These are phyloP conservation scores for Dichomitus squalens DNA, from an alignment of 1,284 basidiomycete species.

Conservation along the genomic window DNA sequence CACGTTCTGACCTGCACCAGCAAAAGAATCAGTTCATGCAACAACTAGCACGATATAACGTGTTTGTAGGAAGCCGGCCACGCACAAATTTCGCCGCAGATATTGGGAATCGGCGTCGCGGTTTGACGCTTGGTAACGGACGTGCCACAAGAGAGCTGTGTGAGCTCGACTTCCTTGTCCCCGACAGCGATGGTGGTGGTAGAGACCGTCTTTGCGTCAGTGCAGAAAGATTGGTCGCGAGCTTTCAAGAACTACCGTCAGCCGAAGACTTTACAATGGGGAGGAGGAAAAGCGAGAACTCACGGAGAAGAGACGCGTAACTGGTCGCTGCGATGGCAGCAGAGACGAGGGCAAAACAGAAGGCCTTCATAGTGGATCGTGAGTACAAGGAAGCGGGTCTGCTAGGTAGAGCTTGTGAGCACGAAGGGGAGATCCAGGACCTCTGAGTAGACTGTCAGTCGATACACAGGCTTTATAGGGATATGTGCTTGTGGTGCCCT, in stretches of 20 bases:
- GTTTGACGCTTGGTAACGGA: not conserved
- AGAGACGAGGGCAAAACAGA: constrained; percentile 16
- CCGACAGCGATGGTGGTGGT: constrained; percentile 12
- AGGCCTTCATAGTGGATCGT: constrained; percentile 13
- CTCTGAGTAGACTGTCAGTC: not conserved
- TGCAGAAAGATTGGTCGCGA: constrained; percentile 14
- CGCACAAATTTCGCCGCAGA: constrained; percentile 24
- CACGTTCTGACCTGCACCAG: constrained; percentile 17
- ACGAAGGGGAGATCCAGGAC: not conserved
- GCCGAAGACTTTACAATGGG: not conserved
- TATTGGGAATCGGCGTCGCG: constrained; percentile 10
- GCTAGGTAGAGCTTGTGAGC: not conserved
- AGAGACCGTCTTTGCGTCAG: constrained; percentile 6
- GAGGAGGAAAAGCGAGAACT: not conserved
- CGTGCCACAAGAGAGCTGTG: constrained; percentile 21
- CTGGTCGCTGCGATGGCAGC: constrained; percentile 17
- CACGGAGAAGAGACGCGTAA: constrained; percentile 18
- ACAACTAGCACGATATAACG: not conserved
- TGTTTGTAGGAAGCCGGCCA: not conserved
- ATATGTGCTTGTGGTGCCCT: not conserved
- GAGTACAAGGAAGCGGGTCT: not conserved
- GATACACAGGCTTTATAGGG: not conserved
- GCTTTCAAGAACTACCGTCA: constrained; percentile 7
- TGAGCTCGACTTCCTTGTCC: constrained; percentile 16
- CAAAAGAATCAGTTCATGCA: not conserved